Conservation (phyloP, 768 basidiomycete genomes). For the Panaeolus cyanescens region DNA sequence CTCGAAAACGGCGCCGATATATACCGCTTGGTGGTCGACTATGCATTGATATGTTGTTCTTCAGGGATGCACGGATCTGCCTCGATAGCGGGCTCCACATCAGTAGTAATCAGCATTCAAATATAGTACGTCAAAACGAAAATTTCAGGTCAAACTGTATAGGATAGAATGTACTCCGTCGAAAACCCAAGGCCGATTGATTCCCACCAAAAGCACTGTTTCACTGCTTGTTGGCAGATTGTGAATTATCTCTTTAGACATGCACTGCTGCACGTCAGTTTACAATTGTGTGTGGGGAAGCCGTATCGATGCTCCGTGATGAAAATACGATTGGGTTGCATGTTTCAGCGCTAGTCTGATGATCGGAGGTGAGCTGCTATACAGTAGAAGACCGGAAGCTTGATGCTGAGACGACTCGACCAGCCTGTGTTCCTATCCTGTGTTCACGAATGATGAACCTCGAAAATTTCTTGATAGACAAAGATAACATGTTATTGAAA, state of each 20-base stretch:
- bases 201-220: not conserved
- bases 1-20: too few species aligned
- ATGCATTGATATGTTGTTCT: too few species aligned
- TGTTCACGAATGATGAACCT: not conserved
- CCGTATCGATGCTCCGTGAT: not conserved
- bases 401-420: too few species aligned
- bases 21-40: too few species aligned
- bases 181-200: not conserved
- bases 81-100: too few species aligned
- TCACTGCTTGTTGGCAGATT: not conserved
- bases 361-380: not conserved
- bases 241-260: not conserved
- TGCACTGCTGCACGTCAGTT: not conserved
- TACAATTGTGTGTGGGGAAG: not conserved
- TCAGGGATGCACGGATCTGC: too few species aligned
- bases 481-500: not conserved
- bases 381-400: not conserved
- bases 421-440: too few species aligned
- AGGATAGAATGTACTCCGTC: not conserved
- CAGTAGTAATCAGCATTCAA: not conserved
- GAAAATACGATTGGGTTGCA: not conserved
- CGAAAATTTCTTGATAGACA: not conserved
- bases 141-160: not conserved
- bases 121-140: not conserved
- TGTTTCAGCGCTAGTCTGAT: slow-evolving; percentile 1